These are phyloP conservation scores for Endoconidiophora polonica DNA, from an alignment of 2,329 filamentous ascomycete genomes.

Conservation along the genomic window DNA sequence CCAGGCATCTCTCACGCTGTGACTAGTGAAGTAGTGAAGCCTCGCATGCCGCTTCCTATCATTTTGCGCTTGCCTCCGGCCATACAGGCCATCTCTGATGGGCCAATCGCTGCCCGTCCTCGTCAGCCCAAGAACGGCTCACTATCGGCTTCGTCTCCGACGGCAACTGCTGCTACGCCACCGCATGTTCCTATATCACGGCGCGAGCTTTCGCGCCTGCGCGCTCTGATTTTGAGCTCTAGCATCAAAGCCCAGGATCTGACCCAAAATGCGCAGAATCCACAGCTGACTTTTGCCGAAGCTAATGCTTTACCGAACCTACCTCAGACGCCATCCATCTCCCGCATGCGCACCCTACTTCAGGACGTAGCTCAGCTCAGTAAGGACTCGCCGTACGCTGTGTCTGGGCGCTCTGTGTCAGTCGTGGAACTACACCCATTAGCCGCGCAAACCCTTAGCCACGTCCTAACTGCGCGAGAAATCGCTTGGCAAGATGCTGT, in stretches of 20 bases:
- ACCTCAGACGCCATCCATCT: not conserved
- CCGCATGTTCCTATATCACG: slow-evolving; percentile 31
- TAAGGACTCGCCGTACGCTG: slow-evolving; percentile 17
- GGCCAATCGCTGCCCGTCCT: slow-evolving; percentile 14
- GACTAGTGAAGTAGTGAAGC: slow-evolving; percentile 24
- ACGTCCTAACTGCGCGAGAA: slow-evolving; percentile 29
- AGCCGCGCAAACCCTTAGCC: slow-evolving; percentile 34
- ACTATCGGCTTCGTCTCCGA: not conserved
- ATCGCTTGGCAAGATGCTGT: slow-evolving; percentile 43
- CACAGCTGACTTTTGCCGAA: slow-evolving; percentile 23
- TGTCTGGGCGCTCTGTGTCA: slow-evolving; percentile 22
- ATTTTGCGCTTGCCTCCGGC: slow-evolving; percentile 2
- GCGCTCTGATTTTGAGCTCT: slow-evolving; percentile 60
- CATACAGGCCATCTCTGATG: slow-evolving; percentile 12
- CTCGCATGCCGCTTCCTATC: slow-evolving; percentile 8
- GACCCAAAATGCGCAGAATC: slow-evolving; percentile 42
- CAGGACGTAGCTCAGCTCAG: slow-evolving; percentile 27
- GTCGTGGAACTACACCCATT: slow-evolving; percentile 32
- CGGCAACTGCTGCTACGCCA: slow-evolving; percentile 1
- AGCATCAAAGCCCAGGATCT: slow-evolving; percentile 86
- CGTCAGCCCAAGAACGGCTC: slow-evolving; percentile 2
- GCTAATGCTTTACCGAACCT: slow-evolving; percentile 8
- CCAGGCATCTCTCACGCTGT: slow-evolving; percentile 19
- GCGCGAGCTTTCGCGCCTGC: slow-evolving; percentile 66
- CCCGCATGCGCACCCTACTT: slow-evolving; percentile 20